Evolutionary conservation across 805 yeast species (phyloP), one percentile per base, ranked within the genome.

Genomic region (Candida bentonensis): DNA sequence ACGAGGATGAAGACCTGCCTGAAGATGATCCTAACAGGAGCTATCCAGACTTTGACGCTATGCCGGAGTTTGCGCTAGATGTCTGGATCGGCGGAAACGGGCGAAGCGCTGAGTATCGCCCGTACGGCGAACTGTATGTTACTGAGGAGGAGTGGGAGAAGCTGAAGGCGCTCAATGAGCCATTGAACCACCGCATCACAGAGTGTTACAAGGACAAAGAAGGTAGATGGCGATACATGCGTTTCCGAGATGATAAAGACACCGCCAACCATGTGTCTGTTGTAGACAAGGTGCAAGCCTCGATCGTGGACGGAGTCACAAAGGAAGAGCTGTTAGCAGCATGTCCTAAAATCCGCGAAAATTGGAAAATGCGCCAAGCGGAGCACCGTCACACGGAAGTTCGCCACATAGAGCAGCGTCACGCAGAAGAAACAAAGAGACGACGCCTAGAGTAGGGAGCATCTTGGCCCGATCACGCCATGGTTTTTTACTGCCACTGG

Each of bases 161-260:
- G 41, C 61, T 87, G 54, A 87, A 86, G 57, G 63, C 55, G 2
- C 59, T 80, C 22, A 71, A 74, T 15, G 88, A 89, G 60, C 95
- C 96, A 0, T 69, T 92, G 43, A 85, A 89, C 55, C 94, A 88
- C 21, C 69, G 97, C 49, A 76, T 94, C 23, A 88, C 79, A 1
- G 99, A 92, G 61, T 86, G 92, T 50, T 70, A 82, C 44, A 74
- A 78, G 57, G 82, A 78, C 48, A 65, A 66, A 21, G 70, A 72
- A 41, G 80, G 81, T 2, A 73, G 71, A 40, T 92, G 98, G 98
- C 76, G 76, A 47, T 70, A 84, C 67, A 60, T 89, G 46, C 70
- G 99, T 48, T 92, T 89, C 61, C 72, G 99, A 58, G 95, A 92
- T 64, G 99, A 92, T 62, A 92, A 92, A 58, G 62, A 73, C 15